Conservation (phyloP, 1,139 yeast species). For the Magnusiomyces tetraspermus region DNA sequence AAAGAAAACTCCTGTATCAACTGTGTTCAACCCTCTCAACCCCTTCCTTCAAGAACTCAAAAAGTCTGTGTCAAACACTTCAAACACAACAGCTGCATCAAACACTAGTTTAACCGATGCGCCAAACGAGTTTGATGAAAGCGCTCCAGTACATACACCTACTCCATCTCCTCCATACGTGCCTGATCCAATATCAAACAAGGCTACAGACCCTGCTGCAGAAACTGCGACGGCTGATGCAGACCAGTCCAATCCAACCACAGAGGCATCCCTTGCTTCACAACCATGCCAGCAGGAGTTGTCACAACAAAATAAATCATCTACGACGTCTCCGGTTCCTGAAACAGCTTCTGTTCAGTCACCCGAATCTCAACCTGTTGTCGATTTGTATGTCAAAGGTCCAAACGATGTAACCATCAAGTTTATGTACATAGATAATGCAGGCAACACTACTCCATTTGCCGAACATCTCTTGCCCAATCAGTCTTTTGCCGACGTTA, state of each 20-base stretch:
- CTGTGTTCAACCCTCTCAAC: conserved; percentile 4
- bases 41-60: background rate
- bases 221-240: background rate
- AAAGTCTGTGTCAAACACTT: background rate
- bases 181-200: too few relatives aligned
- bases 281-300: background rate
- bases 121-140: background rate
- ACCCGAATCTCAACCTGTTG: background rate
- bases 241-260: background rate
- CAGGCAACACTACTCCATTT: background rate
- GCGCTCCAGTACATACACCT: background rate
- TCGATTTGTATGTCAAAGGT: background rate
- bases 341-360: background rate
- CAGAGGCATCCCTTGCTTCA: background rate
- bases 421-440: background rate
- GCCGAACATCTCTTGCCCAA: background rate
- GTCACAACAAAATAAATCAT: background rate
- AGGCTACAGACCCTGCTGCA: background rate
- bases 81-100: background rate
- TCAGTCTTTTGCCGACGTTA: conserved; percentile 4
- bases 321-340: background rate
- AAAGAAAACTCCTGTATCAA: background rate
- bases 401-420: background rate
- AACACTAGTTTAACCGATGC: background rate
- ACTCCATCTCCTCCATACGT: too few relatives aligned